Base-by-base conservation (phyloP, 805 yeast genomes). In the Candida tammaniensis region DNA sequence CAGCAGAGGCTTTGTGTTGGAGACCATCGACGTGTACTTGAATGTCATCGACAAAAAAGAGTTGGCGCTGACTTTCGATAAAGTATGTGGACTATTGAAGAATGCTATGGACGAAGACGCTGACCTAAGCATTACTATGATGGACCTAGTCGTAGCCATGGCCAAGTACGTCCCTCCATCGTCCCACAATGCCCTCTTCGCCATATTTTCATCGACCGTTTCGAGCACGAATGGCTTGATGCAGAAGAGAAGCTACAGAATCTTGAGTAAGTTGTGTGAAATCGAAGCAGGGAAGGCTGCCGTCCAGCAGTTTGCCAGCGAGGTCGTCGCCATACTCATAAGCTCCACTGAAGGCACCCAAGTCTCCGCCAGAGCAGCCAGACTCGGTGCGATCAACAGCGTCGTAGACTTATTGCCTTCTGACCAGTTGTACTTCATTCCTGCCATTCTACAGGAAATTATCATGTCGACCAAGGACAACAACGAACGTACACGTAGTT, bases 231-330 rank as follows among this genome's bases (percentile, higher is more conserved):
- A 82, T 47, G 79, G 84, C 27, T 72, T 80, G 48, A 69, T 86
- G 46, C 98, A 91, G 59, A 91, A 91, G 64, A 80, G 96, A 67
- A 75, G 95, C 1, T 91, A 88, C 61, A 76, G 95, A 64, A 79
- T 86, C 31, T 61, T 91, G 36, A 59, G 84, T 14, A 79, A 75
- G 43, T 61, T 93, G 47, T 68, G 80, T 32, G 95, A 89, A 55
- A 66, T 81, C 15, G 83, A 80, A 27, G 52, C 55, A 13, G 95
- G 95, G 33, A 58, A 65, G 18, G 57, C 59, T 17, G 78, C 88
- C 2, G 60, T 84, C 20, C 37, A 57, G 14, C 55, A 59, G 9
- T 81, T 75, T 48, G 64, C 82, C 34, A 52, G 61, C 10, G 79
- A 81, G 27, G 75, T 88, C 43, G 79, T 81, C 51, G 58, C 59